phyloP scores from a whole-genome alignment of 768 basidiomycete genomes.

The Amanita rimosa region DNA sequence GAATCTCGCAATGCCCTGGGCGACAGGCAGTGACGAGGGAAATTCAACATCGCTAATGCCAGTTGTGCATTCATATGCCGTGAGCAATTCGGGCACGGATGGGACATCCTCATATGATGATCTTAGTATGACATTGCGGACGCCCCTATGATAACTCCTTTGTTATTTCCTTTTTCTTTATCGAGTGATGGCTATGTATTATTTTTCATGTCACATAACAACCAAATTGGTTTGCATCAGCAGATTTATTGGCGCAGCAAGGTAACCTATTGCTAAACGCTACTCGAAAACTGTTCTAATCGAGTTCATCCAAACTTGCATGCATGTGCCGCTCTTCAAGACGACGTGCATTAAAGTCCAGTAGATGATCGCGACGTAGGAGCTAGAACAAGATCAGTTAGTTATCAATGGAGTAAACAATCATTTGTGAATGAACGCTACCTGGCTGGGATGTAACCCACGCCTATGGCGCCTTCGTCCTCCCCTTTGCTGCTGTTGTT shows the following conservation, averaged over 20 bases:
- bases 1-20: not conserved
- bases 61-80: not conserved
- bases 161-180: not conserved
- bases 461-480: not conserved
- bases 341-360: not conserved
- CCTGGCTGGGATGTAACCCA: not conserved
- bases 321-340: not conserved
- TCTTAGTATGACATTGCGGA: conserved; percentile 6
- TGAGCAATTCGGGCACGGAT: conserved; percentile 6
- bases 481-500: not conserved
- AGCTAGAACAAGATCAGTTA: not conserved
- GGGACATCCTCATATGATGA: conserved; percentile 6
- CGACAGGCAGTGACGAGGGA: not conserved
- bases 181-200: not conserved
- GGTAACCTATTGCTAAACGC: not conserved
- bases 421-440: not conserved
- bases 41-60: not conserved
- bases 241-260: not conserved
- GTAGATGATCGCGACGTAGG: no score
- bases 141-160: conserved; percentile 1
- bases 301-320: not conserved
- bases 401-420: not conserved
- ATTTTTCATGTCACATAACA: not conserved
- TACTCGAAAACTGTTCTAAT: not conserved
- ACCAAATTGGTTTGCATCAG: not conserved